phyloP scores from a whole-genome alignment of 2,329 filamentous ascomycete species.

The Teratosphaeria pseudoeucalypti region DNA sequence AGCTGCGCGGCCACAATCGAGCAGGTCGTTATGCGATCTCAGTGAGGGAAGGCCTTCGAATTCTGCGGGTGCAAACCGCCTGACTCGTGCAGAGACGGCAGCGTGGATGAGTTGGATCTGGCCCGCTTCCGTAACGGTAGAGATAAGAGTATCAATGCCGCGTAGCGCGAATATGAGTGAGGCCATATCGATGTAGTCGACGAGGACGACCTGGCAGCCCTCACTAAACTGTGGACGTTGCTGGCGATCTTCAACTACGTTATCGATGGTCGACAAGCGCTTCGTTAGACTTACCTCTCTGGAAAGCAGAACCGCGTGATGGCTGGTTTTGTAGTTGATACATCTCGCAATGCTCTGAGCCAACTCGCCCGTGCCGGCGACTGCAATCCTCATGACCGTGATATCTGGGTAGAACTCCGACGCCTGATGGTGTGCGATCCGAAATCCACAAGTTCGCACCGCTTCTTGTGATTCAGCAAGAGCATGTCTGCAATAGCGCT shows the following conservation, averaged over 20 bases:
- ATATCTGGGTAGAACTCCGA: slow-evolving; percentile 3
- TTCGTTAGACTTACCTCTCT: slow-evolving; percentile 42
- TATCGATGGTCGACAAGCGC: neutral
- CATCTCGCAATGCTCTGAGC: slow-evolving; percentile 48
- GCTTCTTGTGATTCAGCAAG: too few relatives aligned
- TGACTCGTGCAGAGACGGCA: slow-evolving; percentile 53
- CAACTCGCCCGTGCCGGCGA: slow-evolving; percentile 52
- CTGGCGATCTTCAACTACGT: slow-evolving; percentile 29
- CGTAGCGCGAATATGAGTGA: slow-evolving; percentile 55
- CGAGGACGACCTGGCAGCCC: slow-evolving; percentile 56
- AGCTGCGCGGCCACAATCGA: slow-evolving; percentile 51
- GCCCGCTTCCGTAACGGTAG: slow-evolving; percentile 55
- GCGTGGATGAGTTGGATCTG: slow-evolving; percentile 66
- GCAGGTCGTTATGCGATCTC: slow-evolving; percentile 45
- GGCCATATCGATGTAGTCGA: slow-evolving; percentile 54
- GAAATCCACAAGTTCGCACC: too few relatives aligned
- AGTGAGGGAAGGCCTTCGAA: slow-evolving; percentile 56
- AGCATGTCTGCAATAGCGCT: too few relatives aligned
- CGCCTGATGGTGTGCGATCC: too few relatives aligned
- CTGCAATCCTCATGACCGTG: slow-evolving; percentile 49
- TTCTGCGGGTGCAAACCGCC: slow-evolving; percentile 63
- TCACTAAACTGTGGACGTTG: slow-evolving; percentile 45
- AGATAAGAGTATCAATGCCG: slow-evolving; percentile 65
- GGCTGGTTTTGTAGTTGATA: slow-evolving; percentile 51
- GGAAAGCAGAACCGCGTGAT: slow-evolving; percentile 62